Percentiles rank a stretch among this genome's conserved stretches.
Conservation (phyloP, 1,284 basidiomycete genomes). For the Dichomitus squalens region DNA sequence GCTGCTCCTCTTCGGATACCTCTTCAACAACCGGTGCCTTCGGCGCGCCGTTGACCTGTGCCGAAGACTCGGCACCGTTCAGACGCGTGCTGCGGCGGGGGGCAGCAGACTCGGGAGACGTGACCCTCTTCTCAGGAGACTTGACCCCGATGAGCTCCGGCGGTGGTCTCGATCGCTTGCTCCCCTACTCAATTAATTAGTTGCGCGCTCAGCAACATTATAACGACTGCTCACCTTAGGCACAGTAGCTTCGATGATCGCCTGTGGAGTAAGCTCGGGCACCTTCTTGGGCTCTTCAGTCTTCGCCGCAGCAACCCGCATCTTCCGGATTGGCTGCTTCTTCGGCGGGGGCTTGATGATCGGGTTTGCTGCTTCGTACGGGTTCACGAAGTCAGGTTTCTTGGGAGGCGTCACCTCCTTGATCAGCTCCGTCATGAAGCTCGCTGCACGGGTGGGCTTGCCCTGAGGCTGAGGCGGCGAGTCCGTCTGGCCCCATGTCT, state of each 20-base stretch:
- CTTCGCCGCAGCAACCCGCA: conserved; percentile 21
- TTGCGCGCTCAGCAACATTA: background rate
- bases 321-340: conserved; percentile 37
- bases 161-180: conserved; percentile 70
- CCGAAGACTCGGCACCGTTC: conserved; percentile 24
- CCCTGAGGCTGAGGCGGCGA: conserved; percentile 42
- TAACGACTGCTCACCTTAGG: conserved; percentile 53
- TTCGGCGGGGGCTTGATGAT: conserved; percentile 45
- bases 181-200: conserved; percentile 48
- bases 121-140: conserved; percentile 19
- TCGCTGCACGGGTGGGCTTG: conserved; percentile 62
- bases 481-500: conserved; percentile 57
- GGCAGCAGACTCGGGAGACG: conserved; percentile 15
- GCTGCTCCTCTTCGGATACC: conserved; percentile 34
- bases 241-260: conserved; percentile 71
- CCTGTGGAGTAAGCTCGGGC: conserved; percentile 52
- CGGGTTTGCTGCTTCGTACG: conserved; percentile 68
- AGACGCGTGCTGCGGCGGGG: conserved; percentile 29
- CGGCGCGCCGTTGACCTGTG: conserved; percentile 19
- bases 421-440: conserved; percentile 65
- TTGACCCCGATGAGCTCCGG: conserved; percentile 34
- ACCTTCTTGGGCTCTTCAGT: conserved; percentile 35
- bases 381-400: conserved; percentile 67
- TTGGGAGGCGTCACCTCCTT: conserved; percentile 65
- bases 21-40: conserved; percentile 27